Percentiles rank a stretch among this genome's conserved stretches.
Evolutionary conservation across 345 rosid species (phyloP).

Genomic region (Pseudoturritis turrita): DNA sequence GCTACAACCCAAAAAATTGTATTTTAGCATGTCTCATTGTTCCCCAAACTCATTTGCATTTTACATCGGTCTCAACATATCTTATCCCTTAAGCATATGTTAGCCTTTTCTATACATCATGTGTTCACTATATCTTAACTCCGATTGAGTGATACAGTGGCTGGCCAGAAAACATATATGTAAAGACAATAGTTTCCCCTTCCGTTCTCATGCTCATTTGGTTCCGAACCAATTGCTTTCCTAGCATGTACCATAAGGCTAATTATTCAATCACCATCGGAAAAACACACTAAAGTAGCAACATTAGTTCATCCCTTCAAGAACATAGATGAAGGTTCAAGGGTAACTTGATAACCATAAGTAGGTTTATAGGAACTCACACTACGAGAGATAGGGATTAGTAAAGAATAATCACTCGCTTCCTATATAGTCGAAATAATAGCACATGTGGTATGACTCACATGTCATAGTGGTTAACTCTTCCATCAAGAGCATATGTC

Average conservation of each 20-base stretch:
- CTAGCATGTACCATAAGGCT: too few relatives aligned
- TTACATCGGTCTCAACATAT: not conserved
- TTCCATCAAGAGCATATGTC: not conserved
- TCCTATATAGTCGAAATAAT: not conserved
- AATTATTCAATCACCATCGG: not conserved
- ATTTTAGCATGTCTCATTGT: not conserved
- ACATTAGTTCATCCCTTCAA: not conserved
- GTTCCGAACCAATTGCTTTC: too few relatives aligned
- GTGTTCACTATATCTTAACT: too few relatives aligned
- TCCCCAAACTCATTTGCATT: not conserved
- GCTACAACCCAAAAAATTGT: not conserved
- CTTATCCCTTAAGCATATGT: not conserved
- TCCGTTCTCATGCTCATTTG: too few relatives aligned
- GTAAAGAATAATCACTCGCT: not conserved
- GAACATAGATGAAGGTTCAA: not conserved
- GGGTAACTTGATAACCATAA: not conserved
- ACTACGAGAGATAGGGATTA: not conserved
- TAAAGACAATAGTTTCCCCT: too few relatives aligned
- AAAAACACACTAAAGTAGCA: not conserved
- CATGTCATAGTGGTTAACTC: not conserved
- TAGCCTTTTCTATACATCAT: not conserved
- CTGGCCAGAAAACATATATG: too few relatives aligned
- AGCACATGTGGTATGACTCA: not conserved
- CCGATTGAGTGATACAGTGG: too few relatives aligned
- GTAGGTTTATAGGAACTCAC: not conserved